Percentiles rank a stretch among this genome's conserved stretches.
Conservation (phyloP, 805 yeast genomes). For the Pichia nakasei region DNA sequence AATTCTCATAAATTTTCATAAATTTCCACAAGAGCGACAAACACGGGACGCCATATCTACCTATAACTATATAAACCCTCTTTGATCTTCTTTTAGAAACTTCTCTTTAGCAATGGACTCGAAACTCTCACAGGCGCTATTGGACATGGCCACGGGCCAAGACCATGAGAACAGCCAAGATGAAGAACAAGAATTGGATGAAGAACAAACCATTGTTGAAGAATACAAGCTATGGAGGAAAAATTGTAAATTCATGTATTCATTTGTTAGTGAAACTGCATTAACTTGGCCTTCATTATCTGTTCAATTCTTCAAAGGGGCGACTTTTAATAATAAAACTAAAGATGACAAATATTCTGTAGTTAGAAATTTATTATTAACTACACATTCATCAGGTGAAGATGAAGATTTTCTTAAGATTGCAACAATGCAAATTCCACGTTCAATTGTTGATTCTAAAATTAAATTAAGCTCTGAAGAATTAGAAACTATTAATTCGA, state of each 20-base stretch:
- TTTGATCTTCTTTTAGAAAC: too few relatives aligned
- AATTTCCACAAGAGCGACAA: too few relatives aligned
- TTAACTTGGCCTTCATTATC: slow-evolving; percentile 78
- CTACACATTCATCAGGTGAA: slow-evolving; percentile 68
- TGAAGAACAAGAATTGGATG: slow-evolving; percentile 9
- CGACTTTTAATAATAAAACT: slow-evolving; percentile 17
- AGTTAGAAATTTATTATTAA: slow-evolving; percentile 45
- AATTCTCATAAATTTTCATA: too few relatives aligned
- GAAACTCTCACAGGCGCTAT: too few relatives aligned
- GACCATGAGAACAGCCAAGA: background rate
- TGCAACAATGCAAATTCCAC: slow-evolving; percentile 53
- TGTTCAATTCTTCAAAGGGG: slow-evolving; percentile 63
- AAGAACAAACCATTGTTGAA: slow-evolving; percentile 35
- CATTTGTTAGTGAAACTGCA: slow-evolving; percentile 72
- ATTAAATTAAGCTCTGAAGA: slow-evolving; percentile 20
- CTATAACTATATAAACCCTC: too few relatives aligned
- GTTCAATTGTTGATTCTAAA: slow-evolving; percentile 21
- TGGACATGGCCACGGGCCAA: too few relatives aligned
- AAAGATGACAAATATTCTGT: slow-evolving; percentile 24
- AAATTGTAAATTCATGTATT: slow-evolving; percentile 75
- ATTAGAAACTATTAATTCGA: slow-evolving; percentile 35
- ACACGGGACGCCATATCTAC: too few relatives aligned
- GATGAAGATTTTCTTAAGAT: slow-evolving; percentile 59
- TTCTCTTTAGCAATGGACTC: background rate
- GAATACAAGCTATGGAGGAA: slow-evolving; percentile 77